These are phyloP conservation scores for Pycnococcus provasolii DNA, from an alignment of 139 green algal genomes.

Conservation along the genomic window DNA sequence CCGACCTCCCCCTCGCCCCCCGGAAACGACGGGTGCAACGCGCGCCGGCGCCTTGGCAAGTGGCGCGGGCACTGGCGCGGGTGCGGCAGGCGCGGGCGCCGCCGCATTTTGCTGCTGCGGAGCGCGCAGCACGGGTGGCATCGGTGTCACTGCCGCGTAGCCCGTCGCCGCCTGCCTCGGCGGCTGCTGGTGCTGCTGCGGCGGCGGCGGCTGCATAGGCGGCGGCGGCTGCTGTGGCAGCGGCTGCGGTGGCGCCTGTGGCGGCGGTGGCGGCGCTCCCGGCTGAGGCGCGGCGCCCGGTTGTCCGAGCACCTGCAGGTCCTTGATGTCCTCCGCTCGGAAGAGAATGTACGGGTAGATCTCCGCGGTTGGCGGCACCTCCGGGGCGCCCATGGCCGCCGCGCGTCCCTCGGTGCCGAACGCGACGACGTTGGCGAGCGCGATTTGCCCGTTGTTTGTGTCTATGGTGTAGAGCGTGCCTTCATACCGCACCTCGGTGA, in stretches of 20 bases:
- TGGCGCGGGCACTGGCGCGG: not conserved
- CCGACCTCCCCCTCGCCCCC: not conserved
- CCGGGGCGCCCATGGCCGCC: conserved; percentile 29
- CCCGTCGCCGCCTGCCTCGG: not conserved
- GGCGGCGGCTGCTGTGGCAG: not conserved
- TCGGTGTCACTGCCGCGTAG: not conserved
- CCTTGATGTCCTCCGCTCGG: conserved; percentile 80
- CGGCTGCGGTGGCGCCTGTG: conserved; percentile 4
- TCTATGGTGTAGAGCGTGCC: conserved; percentile 76
- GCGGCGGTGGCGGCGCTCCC: not conserved
- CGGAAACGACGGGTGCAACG: not conserved
- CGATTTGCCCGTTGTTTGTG: conserved; percentile 76
- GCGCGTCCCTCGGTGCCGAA: conserved; percentile 78
- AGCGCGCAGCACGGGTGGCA: not conserved
- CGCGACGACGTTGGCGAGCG: conserved; percentile 48
- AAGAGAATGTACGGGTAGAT: conserved; percentile 92
- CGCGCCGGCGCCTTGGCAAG: not conserved
- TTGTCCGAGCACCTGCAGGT: conserved; percentile 3
- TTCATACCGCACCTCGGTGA: conserved; percentile 80
- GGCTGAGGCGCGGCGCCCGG: not conserved
- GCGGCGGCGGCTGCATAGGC: not conserved
- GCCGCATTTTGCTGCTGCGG: conserved; percentile 6
- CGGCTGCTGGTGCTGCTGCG: not conserved
- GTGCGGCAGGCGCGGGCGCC: not conserved
- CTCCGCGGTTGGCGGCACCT: conserved; percentile 64